Conservation (phyloP, 2,329 filamentous ascomycete species). For the Camptophora hylomeconis region DNA sequence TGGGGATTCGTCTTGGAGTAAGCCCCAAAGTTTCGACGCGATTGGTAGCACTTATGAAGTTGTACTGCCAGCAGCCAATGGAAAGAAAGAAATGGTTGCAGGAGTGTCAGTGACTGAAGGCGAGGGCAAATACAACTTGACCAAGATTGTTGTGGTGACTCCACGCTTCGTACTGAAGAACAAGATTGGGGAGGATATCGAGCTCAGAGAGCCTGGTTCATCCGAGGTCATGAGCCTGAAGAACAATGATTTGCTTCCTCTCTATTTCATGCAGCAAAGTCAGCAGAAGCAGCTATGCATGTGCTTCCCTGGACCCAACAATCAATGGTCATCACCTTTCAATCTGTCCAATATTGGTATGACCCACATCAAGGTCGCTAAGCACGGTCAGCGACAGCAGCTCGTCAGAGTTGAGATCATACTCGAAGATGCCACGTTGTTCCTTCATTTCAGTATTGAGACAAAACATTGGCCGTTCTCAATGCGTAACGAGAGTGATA, state of each 20-base stretch:
- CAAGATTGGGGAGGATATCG: slow-evolving; percentile 74
- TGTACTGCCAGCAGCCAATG: slow-evolving; percentile 59
- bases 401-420: slow-evolving; percentile 79
- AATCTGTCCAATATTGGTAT: slow-evolving; percentile 92
- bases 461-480: slow-evolving; percentile 96
- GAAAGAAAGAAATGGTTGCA: slow-evolving; percentile 71
- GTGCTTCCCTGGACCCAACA: slow-evolving; percentile 87
- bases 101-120: slow-evolving; percentile 82
- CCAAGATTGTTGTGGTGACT: slow-evolving; percentile 84
- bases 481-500: slow-evolving; percentile 95
- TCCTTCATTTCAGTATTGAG: slow-evolving; percentile 80
- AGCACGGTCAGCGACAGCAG: slow-evolving; percentile 75
- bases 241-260: slow-evolving; percentile 64
- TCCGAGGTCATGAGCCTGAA: slow-evolving; percentile 70
- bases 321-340: slow-evolving; percentile 95
- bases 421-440: slow-evolving; percentile 86
- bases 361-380: slow-evolving; percentile 85
- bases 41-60: slow-evolving; percentile 89
- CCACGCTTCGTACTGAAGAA: slow-evolving; percentile 92
- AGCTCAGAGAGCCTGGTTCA: slow-evolving; percentile 83
- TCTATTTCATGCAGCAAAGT: slow-evolving; percentile 79
- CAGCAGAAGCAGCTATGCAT: slow-evolving; percentile 79
- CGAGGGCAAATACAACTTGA: slow-evolving; percentile 95
- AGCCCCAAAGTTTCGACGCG: slow-evolving; percentile 93
- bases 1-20: slow-evolving; percentile 88